These are phyloP conservation scores for Nectriaceae sp. DNA, from an alignment of 2,329 filamentous ascomycete genomes.

Conservation along the genomic window DNA sequence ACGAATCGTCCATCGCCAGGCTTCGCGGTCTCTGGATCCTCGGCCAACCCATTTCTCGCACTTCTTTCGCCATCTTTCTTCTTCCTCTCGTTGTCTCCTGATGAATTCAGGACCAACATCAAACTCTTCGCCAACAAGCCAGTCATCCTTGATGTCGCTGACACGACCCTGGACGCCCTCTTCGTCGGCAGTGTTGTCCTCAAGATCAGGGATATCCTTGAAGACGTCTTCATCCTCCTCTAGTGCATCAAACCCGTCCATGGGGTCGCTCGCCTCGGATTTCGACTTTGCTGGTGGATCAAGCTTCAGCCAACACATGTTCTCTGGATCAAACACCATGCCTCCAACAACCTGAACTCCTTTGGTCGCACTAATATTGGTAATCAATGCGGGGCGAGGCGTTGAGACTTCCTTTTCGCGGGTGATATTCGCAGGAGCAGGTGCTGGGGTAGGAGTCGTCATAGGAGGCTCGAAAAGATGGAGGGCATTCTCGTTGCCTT, in stretches of 20 bases:
- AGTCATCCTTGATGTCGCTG: conserved; percentile 71
- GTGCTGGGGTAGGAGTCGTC: conserved; percentile 52
- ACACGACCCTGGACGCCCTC: conserved; percentile 52
- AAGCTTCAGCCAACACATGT: conserved; percentile 97
- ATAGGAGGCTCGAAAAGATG: conserved; percentile 72
- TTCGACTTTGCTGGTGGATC: conserved; percentile 48
- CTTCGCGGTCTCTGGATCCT: conserved; percentile 55
- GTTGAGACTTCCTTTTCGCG: conserved; percentile 61
- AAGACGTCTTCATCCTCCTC: conserved; percentile 94
- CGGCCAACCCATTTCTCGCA: conserved; percentile 81
- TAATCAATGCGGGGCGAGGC: conserved; percentile 79
- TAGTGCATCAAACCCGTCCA: conserved; percentile 67
- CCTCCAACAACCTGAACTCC: conserved; percentile 94
- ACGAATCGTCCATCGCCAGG: conserved; percentile 78
- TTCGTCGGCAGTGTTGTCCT: conserved; percentile 62
- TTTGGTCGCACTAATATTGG: conserved; percentile 81
- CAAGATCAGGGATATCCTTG: conserved; percentile 89
- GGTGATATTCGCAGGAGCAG: conserved; percentile 40
- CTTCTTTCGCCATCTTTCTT: conserved; percentile 86
- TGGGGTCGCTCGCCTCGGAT: conserved; percentile 55
- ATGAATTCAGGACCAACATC: conserved; percentile 96
- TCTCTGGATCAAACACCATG: conserved; percentile 96
- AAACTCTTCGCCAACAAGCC: conserved; percentile 92
- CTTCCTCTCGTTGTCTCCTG: conserved; percentile 84
- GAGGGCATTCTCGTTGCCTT: conserved; percentile 90